Evolutionary conservation across 352 stramenopile genomes (phyloP).

Genomic region (Phytophthora vignae): DNA sequence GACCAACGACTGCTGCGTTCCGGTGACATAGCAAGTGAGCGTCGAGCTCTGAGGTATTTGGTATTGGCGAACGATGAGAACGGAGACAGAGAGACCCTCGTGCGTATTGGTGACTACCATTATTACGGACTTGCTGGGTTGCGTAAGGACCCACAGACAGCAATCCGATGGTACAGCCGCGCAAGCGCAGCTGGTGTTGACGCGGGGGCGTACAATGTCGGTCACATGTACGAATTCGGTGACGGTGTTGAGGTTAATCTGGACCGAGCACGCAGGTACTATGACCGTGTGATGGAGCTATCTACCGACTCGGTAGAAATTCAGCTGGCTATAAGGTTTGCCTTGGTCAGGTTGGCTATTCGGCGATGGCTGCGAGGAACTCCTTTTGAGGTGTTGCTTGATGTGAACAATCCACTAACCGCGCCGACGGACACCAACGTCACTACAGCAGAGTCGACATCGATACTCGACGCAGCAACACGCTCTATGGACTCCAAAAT

Average conservation of each 20-base stretch:
- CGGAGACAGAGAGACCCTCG: slow-evolving; percentile 63
- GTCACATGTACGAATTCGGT: slow-evolving; percentile 78
- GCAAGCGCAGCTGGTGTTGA: slow-evolving; percentile 68
- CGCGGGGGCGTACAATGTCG: slow-evolving; percentile 76
- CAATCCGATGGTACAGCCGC: slow-evolving; percentile 75
- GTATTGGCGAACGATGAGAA: slow-evolving; percentile 42
- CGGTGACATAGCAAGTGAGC: slow-evolving; percentile 35
- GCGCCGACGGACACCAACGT: slow-evolving; percentile 12
- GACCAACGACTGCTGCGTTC: slow-evolving; percentile 53
- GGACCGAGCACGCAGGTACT: slow-evolving; percentile 69
- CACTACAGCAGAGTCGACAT: slow-evolving; percentile 12
- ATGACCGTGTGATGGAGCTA: slow-evolving; percentile 62
- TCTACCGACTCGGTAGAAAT: slow-evolving; percentile 38
- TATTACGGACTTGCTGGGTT: slow-evolving; percentile 75
- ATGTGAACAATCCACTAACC: slow-evolving; percentile 4
- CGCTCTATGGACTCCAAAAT: slow-evolving; percentile 16
- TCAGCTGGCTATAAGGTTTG: slow-evolving; percentile 47
- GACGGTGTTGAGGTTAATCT: slow-evolving; percentile 58
- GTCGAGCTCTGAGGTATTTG: slow-evolving; percentile 53
- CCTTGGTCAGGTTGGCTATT: slow-evolving; percentile 42
- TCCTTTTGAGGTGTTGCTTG: slow-evolving; percentile 29
- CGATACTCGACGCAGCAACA: slow-evolving; percentile 16
- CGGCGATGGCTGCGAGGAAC: slow-evolving; percentile 43
- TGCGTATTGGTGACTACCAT: slow-evolving; percentile 80
- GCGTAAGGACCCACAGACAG: slow-evolving; percentile 34